Evolutionary conservation across 75 land plant species (phyloP).

Genomic region (Gnetum montanum): DNA sequence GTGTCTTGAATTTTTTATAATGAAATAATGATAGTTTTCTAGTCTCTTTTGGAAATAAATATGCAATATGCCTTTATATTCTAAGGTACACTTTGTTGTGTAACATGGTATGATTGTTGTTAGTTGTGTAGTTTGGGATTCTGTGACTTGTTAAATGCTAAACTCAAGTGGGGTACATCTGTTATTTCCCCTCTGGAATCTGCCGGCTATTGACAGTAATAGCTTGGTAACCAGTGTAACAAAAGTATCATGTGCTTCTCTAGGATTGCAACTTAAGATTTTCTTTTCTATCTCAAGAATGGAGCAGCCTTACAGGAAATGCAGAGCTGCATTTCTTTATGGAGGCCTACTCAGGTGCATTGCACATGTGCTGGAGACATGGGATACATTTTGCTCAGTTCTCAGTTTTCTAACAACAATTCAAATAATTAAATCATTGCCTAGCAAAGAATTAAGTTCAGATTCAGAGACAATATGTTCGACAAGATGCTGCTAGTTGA

Average conservation of each 20-base stretch:
- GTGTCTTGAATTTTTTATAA: background rate
- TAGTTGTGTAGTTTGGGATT: background rate
- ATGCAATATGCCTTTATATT: background rate
- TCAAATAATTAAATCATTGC: slow-evolving; percentile 7
- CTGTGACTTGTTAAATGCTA: background rate
- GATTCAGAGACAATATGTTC: slow-evolving; percentile 7
- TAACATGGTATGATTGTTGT: no score
- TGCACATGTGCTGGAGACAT: slow-evolving; percentile 11
- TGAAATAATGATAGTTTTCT: background rate
- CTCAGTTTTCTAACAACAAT: slow-evolving; percentile 7
- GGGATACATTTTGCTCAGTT: slow-evolving; percentile 6
- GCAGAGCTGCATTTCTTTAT: slow-evolving; percentile 11
- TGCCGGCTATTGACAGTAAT: background rate
- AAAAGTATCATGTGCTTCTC: background rate
- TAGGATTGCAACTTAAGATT: background rate
- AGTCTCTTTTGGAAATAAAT: background rate
- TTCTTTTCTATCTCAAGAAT: slow-evolving; percentile 8
- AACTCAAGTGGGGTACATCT: background rate
- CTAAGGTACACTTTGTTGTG: background rate
- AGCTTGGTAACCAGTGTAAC: slow-evolving; percentile 1
- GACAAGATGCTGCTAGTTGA: slow-evolving; percentile 11
- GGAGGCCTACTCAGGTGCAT: background rate
- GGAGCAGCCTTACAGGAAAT: slow-evolving; percentile 8
- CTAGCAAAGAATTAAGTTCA: slow-evolving; percentile 6
- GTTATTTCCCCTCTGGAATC: background rate